phyloP scores from a whole-genome alignment of 805 yeast genomes.

The Kazachstania psychrophila region DNA sequence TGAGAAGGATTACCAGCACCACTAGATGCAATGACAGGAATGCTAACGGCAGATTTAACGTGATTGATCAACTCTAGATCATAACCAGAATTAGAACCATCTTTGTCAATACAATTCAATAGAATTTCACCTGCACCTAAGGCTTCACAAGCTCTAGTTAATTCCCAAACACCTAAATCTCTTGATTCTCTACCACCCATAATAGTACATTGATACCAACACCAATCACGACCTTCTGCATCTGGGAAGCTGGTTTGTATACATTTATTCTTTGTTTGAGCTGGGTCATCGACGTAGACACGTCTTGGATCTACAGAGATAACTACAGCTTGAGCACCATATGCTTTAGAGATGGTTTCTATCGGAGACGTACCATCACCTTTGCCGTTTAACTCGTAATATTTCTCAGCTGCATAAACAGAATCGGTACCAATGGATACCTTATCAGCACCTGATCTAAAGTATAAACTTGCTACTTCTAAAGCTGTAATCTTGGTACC shows the following conservation, averaged over 20 bases:
- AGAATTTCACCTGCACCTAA: slow-evolving; percentile 95
- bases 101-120: slow-evolving; percentile 91
- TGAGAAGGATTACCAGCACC: slow-evolving; percentile 96
- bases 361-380: slow-evolving; percentile 78
- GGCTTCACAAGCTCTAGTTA: slow-evolving; percentile 79
- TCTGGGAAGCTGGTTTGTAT: slow-evolving; percentile 61
- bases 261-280: slow-evolving; percentile 50
- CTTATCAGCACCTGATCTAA: slow-evolving; percentile 96
- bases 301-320: slow-evolving; percentile 97
- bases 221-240: slow-evolving; percentile 80
- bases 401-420: slow-evolving; percentile 80
- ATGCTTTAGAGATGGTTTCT: slow-evolving; percentile 83
- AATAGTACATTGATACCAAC: slow-evolving; percentile 92
- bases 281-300: slow-evolving; percentile 54
- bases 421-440: slow-evolving; percentile 98
- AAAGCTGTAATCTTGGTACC: slow-evolving; percentile 74
- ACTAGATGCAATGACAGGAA: slow-evolving; percentile 95
- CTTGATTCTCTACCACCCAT: slow-evolving; percentile 92
- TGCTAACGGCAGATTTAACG: slow-evolving; percentile 62
- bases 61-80: slow-evolving; percentile 78
- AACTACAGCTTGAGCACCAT: slow-evolving; percentile 96
- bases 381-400: slow-evolving; percentile 45
- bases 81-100: slow-evolving; percentile 91
- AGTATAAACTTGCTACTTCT: slow-evolving; percentile 84
- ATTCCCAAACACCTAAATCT: slow-evolving; percentile 85